Conservation (phyloP, 176 grass and related monocot species). For the Avena sativa region DNA sequence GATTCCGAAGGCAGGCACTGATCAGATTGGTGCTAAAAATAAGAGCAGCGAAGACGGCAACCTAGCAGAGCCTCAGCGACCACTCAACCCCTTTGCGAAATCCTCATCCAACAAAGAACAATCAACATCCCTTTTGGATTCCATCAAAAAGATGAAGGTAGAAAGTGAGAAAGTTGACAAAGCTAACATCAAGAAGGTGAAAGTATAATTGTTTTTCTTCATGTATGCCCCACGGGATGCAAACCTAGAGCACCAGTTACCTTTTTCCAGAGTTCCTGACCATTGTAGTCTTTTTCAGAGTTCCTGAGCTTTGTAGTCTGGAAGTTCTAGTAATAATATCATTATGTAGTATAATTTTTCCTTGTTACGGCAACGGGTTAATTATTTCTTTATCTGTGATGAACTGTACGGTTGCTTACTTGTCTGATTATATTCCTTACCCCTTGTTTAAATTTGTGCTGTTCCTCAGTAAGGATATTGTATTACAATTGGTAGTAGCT, state of each 20-base stretch:
- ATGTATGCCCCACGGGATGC: background rate
- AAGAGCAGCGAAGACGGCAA: slow-evolving; percentile 1
- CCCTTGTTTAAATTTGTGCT: background rate
- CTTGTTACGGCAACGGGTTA: background rate
- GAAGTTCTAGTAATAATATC: background rate
- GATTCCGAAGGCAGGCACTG: slow-evolving; percentile 20
- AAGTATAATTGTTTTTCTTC: slow-evolving; percentile 27
- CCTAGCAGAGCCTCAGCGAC: slow-evolving; percentile 36
- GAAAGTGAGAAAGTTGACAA: slow-evolving; percentile 53
- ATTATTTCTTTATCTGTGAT: background rate
- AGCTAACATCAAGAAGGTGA: slow-evolving; percentile 45
- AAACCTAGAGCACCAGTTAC: background rate
- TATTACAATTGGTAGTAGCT: too few species aligned
- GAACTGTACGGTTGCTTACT: background rate
- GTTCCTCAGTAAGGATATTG: too few species aligned
- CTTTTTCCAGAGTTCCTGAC: slow-evolving; percentile 8
- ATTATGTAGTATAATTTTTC: slow-evolving; percentile 24
- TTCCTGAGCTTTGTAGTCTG: background rate
- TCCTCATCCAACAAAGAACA: slow-evolving; percentile 53
- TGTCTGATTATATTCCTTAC: background rate
- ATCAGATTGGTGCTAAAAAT: slow-evolving; percentile 8
- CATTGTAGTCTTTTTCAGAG: background rate
- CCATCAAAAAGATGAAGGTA: slow-evolving; percentile 73
- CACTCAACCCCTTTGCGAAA: slow-evolving; percentile 74
- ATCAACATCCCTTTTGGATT: slow-evolving; percentile 61